Base-by-base conservation (phyloP, 495 filamentous ascomycete genomes). In the Lasiosphaeriaceae sp. region DNA sequence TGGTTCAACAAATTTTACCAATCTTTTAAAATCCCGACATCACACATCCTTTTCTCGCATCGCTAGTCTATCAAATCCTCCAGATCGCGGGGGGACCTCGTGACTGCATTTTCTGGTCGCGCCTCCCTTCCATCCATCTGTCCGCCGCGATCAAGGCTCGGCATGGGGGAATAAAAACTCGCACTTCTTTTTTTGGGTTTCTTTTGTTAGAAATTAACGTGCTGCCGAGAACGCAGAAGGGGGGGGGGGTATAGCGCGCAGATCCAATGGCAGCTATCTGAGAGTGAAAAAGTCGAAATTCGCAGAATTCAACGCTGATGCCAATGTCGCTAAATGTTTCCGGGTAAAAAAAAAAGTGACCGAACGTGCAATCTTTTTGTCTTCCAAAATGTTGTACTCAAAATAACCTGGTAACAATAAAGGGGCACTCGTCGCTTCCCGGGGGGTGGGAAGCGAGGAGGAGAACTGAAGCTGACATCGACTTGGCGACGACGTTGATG, bases 301-400 rank as follows among this genome's bases (percentile, higher is more conserved):
- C 66, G 61, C 58, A 62, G 58, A 69, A 67, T 60, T 67, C 63
- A 67, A 69, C 69, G 69, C 69, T 71, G 58, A 69, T 69, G 66
- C 66, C 66, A 31, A 71, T 67, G 69, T 58, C 66, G 66, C 69
- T 69, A 69, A 63, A 71, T 69, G 58, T 66, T 63, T 60, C 66
- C 58, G 58, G 52, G 14, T 63, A 55, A 68, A 62, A 71, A 60
- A 58, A 71, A 69, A 66, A 59, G 57, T 69, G 71, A 62, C 60
- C 60, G 69, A 67, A 62, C 57, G 59, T 67, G 63, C 69, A 71
- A 63, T 71, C 66, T 69, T 69, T 67, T 67, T 71, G 60, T 69
- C 64, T 67, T 66, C 69, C 66, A 54, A 63, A 39, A 55, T 65
- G 71, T n/a, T 68, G 67, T 66, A 64, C 61, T 61, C 60, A 53